Conservation (phyloP, 1,139 yeast genomes). For the Lodderomyces pseudojiufengensis region DNA sequence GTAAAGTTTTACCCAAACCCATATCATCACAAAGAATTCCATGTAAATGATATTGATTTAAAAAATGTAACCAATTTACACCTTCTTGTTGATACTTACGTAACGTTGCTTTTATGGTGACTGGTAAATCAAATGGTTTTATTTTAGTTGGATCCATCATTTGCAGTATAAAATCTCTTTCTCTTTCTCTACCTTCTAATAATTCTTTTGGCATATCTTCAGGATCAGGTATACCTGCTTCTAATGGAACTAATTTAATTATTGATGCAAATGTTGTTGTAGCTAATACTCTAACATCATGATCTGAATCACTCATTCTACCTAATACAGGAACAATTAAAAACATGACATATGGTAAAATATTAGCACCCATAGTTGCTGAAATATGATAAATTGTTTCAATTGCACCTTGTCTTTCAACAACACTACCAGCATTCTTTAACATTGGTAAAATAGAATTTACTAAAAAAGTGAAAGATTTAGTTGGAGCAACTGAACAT, state of each 20-base stretch:
- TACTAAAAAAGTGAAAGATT: constrained; percentile 78
- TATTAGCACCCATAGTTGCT: constrained; percentile 79
- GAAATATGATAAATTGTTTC: constrained; percentile 88
- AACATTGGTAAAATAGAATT: constrained; percentile 75
- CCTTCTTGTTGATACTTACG: constrained; percentile 98
- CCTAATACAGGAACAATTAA: constrained; percentile 95
- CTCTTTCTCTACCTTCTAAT: constrained; percentile 85
- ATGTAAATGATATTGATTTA: constrained; percentile 91
- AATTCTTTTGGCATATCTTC: constrained; percentile 84
- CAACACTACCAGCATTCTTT: constrained; percentile 71
- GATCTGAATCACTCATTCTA: constrained; percentile 94
- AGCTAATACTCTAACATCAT: constrained; percentile 84
- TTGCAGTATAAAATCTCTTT: constrained; percentile 90
- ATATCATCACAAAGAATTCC: constrained; percentile 98
- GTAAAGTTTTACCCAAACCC: constrained; percentile 98
- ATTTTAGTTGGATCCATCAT: constrained; percentile 98
- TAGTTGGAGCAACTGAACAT: constrained; percentile 68
- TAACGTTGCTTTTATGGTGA: constrained; percentile 86
- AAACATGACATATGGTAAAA: constrained; percentile 92
- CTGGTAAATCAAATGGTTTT: constrained; percentile 83
- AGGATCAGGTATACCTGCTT: constrained; percentile 97
- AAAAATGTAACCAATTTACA: constrained; percentile 95
- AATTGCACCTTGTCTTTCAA: constrained; percentile 87
- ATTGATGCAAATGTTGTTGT: constrained; percentile 97
- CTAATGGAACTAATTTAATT: constrained; percentile 91